Percentiles rank a stretch among this genome's conserved stretches.
Conservation (phyloP, 495 filamentous ascomycete species). For the Schizothecium vesticola region DNA sequence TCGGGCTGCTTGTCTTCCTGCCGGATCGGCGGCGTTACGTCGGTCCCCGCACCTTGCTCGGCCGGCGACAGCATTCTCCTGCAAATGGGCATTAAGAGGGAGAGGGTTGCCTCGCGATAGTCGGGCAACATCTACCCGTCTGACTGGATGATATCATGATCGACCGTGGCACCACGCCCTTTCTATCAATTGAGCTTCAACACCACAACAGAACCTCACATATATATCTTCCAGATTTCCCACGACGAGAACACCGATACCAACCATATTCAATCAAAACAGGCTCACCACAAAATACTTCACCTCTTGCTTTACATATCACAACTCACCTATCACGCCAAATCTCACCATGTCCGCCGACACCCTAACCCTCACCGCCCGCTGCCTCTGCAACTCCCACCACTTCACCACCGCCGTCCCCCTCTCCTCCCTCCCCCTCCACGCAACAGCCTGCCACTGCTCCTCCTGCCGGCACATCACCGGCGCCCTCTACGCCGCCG, state of each 20-base stretch:
- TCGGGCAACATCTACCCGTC: not conserved
- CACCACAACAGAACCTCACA: not conserved
- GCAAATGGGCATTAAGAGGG: not conserved
- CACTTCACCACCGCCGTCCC: constrained; percentile 22
- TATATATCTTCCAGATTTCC: not conserved
- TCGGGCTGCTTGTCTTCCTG: too few species aligned
- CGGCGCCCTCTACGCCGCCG: constrained; percentile 28
- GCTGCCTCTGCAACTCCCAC: constrained; percentile 31
- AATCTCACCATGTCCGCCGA: constrained; percentile 1
- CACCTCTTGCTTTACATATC: not conserved
- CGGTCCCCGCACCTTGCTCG: not conserved
- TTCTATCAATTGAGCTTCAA: not conserved
- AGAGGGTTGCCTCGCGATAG: not conserved
- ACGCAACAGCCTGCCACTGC: constrained; percentile 37
- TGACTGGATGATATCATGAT: not conserved
- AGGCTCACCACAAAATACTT: not conserved
- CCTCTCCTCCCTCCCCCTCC: constrained; percentile 22
- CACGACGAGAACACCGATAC: not conserved
- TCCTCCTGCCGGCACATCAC: constrained; percentile 35
- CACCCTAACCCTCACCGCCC: constrained; percentile 18
- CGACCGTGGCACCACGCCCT: not conserved
- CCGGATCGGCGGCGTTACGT: too few species aligned
- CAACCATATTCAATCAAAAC: not conserved
- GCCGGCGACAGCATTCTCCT: not conserved
- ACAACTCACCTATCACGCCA: constrained; percentile 13